Percentiles rank a stretch among this genome's conserved stretches.
Conservation (phyloP, 352 stramenopile species). For the Phytophthora idaei region DNA sequence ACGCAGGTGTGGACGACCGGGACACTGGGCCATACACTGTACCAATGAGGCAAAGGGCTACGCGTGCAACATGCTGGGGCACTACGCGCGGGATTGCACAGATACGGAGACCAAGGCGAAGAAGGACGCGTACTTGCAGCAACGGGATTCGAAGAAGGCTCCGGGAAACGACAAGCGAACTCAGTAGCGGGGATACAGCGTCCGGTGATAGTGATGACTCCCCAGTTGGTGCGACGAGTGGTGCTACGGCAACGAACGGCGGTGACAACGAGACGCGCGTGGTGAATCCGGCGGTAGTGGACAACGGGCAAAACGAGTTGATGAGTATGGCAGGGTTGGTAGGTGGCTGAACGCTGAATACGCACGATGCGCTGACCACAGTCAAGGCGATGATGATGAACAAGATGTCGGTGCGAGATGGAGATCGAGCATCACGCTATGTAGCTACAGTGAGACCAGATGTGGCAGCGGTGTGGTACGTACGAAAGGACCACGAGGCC, state of each 20-base stretch:
- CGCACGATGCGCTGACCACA: background rate
- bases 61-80: background rate
- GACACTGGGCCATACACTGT: background rate
- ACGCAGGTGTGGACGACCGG: background rate
- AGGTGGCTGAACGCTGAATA: background rate
- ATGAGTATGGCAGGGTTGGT: too few species aligned
- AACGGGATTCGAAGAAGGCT: background rate
- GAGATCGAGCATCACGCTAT: background rate
- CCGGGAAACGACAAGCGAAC: background rate
- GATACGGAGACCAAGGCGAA: background rate
- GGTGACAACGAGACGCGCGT: background rate
- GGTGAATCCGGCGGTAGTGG: background rate
- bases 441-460: background rate
- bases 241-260: background rate
- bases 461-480: background rate
- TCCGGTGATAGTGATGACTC: background rate
- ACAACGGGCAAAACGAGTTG: background rate
- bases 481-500: background rate
- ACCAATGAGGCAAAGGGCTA: background rate
- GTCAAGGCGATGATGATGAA: background rate
- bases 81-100: background rate
- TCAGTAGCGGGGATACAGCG: background rate
- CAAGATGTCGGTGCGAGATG: background rate
- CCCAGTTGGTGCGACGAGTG: background rate
- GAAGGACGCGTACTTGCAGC: background rate